Evolutionary conservation across 2,329 filamentous ascomycete species (phyloP), one percentile per base, ranked within the genome.

Genomic region (Ophiognomonia clavigignenti-juglandacearum): DNA sequence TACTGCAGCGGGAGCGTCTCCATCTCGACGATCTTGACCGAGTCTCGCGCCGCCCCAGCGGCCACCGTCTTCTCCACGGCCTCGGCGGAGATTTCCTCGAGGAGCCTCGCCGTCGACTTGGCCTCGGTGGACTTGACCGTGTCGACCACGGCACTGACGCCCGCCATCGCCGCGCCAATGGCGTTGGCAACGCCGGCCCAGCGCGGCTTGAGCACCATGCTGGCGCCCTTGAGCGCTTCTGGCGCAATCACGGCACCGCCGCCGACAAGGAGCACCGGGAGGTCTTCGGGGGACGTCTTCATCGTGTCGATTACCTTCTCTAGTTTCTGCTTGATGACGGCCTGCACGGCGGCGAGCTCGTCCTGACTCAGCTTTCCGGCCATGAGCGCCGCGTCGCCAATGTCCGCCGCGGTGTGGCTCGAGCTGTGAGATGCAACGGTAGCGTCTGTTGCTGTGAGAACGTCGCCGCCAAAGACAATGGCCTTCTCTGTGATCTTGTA

Each of bases 121-220:
- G 60, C 60, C 45, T 71, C 72, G 0, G 72, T 77, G 0, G 70
- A 73, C 47, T 74, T 70, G 20, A 77, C 68, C 0, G 69, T 72
- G 48, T 78, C 75, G 9, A 76, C 65, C 0, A 75, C 70, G 1
- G 74, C 72, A 48, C 75, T 80, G 2, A 84, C 78, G 32, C 77
- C 66, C 1, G 80, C 78, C 48, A 79, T 81, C 1, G 81, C 80
- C 8, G 80, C 81, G 2, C 81, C 81, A 9, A 85, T 80, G 0
- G 81, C 81, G 56, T 85, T 85, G 8, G 82, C 81, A 2, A 84
- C 77, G 3, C 72, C 73, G 2, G 77, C 74, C 66, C 72, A 81
- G 34, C 71, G 64, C 0, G 78, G 78, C 52, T 75, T 79, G 37
- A 81, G 61, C 1, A 83, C 75, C 26, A 63, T 67, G 50, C 74